A percentile compares a stretch with the other conserved stretches of the same genome.
phyloP scores from a whole-genome alignment of 306 rosid genomes.

The Castanea sativa region DNA sequence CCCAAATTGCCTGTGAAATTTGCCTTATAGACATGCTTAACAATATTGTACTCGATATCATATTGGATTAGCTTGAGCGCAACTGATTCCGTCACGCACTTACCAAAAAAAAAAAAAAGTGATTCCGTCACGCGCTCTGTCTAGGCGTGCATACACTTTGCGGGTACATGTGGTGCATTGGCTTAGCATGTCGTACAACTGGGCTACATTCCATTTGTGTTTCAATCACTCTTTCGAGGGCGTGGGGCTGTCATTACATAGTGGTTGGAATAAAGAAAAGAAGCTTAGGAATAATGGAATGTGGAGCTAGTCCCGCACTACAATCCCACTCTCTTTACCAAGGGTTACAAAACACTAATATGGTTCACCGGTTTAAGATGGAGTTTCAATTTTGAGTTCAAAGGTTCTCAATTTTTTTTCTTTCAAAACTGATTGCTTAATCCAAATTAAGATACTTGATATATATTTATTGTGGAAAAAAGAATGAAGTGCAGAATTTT shows the following conservation, averaged over 20 bases:
- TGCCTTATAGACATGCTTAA: not conserved
- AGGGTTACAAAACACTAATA: not conserved
- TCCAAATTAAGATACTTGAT: not conserved
- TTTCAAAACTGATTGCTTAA: not conserved
- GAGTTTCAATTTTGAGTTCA: too few relatives aligned
- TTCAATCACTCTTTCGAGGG: not conserved
- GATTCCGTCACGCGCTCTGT: not conserved
- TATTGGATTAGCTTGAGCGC: not conserved
- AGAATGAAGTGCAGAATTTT: too few relatives aligned
- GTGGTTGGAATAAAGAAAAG: not conserved
- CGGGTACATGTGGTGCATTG: not conserved
- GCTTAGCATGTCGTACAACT: conserved; percentile 13
- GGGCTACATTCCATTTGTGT: conserved; percentile 16
- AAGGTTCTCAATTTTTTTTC: not conserved
- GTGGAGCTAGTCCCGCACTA: not conserved
- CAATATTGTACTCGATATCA: not conserved
- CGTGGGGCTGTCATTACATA: not conserved
- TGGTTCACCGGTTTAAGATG: not conserved
- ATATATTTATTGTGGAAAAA: not conserved
- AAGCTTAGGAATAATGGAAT: not conserved
- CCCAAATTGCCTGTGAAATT: not conserved
- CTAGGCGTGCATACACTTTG: not conserved
- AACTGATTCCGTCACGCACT: too few relatives aligned
- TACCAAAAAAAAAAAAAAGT: too few relatives aligned
- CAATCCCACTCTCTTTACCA: not conserved